Evolutionary conservation across 768 basidiomycete genomes (phyloP).

Genomic region (Lactarius quietus): DNA sequence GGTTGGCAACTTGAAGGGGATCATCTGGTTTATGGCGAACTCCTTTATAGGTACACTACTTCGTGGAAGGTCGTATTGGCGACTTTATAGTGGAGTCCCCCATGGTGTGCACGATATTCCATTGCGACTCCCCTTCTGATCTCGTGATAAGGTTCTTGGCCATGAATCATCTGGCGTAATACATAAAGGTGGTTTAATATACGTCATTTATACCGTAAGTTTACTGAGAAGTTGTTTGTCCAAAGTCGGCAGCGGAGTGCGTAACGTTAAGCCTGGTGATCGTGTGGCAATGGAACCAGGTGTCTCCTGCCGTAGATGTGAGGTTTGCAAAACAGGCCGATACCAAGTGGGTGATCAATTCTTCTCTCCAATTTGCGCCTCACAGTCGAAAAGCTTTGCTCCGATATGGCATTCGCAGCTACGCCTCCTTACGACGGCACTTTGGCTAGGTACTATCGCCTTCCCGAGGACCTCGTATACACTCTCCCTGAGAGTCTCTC

Average conservation of each 20-base stretch:
- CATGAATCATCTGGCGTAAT: constrained; percentile 89
- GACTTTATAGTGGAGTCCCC: constrained; percentile 77
- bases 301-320: constrained; percentile 77
- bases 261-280: constrained; percentile 74
- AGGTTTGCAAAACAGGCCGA: constrained; percentile 76
- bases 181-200: constrained; percentile 46
- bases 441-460: constrained; percentile 77
- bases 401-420: constrained; percentile 83
- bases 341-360: constrained; percentile 58
- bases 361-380: neutral
- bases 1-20: constrained; percentile 21
- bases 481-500: constrained; percentile 77
- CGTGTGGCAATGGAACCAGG: constrained; percentile 93
- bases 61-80: constrained; percentile 73
- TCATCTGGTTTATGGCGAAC: constrained; percentile 8
- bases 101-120: constrained; percentile 49
- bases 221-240: neutral
- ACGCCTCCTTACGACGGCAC: constrained; percentile 95
- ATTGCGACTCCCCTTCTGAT: constrained; percentile 12
- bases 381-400: constrained; percentile 58
- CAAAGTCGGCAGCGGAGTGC: constrained; percentile 72
- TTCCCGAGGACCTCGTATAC: constrained; percentile 84
- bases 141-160: constrained; percentile 65
- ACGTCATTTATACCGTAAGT: neutral
- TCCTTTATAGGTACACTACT: constrained; percentile 62